These are phyloP conservation scores for Trichosanthes cucumerina DNA, from an alignment of 306 rosid species.

Conservation along the genomic window DNA sequence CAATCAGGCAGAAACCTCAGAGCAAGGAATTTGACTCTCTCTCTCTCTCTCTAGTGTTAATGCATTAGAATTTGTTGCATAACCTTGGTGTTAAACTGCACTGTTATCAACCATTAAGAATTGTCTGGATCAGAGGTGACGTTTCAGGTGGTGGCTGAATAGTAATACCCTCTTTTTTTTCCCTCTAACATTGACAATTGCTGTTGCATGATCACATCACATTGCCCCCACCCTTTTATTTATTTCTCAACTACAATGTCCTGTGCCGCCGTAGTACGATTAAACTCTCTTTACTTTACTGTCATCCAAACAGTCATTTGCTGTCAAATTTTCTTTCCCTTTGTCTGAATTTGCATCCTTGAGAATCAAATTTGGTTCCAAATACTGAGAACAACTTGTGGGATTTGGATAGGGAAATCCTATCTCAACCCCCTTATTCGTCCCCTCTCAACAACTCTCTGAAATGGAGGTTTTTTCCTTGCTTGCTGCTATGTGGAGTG, in stretches of 20 bases:
- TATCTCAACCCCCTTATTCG: not conserved
- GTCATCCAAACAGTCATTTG: not conserved
- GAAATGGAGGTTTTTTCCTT: not conserved
- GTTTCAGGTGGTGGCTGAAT: slow-evolving; percentile 17
- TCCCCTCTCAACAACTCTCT: not conserved
- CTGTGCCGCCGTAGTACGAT: not conserved
- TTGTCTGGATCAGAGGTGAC: slow-evolving; percentile 8
- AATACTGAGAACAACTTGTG: not conserved
- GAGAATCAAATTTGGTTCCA: not conserved
- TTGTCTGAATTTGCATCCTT: not conserved
- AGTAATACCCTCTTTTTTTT: not conserved
- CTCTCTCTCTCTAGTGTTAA: not conserved
- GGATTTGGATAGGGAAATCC: not conserved
- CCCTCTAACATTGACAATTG: not conserved
- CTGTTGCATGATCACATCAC: slow-evolving; percentile 7
- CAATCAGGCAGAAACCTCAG: not conserved
- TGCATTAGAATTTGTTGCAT: not conserved
- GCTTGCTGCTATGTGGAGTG: not conserved
- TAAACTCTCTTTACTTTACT: slow-evolving; percentile 6
- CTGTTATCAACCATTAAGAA: not conserved
- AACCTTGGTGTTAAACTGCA: not conserved
- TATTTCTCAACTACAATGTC: not conserved
- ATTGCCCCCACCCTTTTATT: not conserved
- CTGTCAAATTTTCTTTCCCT: not conserved
- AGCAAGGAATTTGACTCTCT: not conserved